Evolutionary conservation across 108 stramenopile genomes (phyloP), one percentile per base, ranked within the genome.

Genomic region (Schizochytrium sp.): DNA sequence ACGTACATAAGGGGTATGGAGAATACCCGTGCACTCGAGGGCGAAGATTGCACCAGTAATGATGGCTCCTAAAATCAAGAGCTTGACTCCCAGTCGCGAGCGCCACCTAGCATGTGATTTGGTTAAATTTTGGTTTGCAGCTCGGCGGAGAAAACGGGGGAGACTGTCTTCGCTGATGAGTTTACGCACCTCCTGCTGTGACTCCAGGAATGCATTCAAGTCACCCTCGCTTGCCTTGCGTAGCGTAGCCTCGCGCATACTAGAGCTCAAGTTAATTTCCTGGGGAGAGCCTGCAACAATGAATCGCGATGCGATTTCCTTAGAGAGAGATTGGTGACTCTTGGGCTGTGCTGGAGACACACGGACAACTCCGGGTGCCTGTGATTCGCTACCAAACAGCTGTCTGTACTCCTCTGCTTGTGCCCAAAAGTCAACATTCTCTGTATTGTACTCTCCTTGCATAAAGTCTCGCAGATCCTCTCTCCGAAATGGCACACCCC

Each of bases 191-290:
- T 69, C 64, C 5, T 15, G 12, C 64, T 69, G 64, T 7, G 64
- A 44, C 28, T 38, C 1, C 19, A 2, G 42, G 28, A 69, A 69
- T 1, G 64, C 64, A 38, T 69, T 44, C 40, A 15, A 44, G 3
- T 69, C 64, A 7, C 64, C 64, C 28, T 69, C 64, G 64, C 64
- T 69, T 10, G 28, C 64, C 64, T 69, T 69, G 64, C 64, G 64
- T 7, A 69, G 1, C 42, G 64, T 44, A 7, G 10, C 42, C 1
- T 69, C 64, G 28, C 64, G 64, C 64, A 69, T 69, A 7, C 64
- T 38, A 15, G 64, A 7, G 0, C 42, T 44, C 1, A 69, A 7
- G 28, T 69, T 69, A 8, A 69, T 38, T 44, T 69, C 64, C 2
- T 69, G 64, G 42, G 64, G 64, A 13, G 64, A 38, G 28, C 64